A percentile compares a stretch with the other conserved stretches of the same genome.
Evolutionary conservation across 352 stramenopile genomes (phyloP).

Genomic region (Phytophthora sansomeana): DNA sequence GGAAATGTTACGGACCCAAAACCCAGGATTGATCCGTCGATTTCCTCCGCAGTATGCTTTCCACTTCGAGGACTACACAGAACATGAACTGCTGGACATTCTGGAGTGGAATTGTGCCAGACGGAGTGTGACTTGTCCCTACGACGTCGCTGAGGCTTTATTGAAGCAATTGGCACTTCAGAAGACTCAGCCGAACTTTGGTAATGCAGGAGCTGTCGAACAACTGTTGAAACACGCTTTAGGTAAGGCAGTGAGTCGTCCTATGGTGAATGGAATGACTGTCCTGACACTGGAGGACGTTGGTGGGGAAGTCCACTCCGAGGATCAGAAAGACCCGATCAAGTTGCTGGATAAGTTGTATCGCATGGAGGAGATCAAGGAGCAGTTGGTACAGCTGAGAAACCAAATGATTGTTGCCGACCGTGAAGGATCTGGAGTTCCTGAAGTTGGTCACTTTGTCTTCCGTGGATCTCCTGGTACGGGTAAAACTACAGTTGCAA

Average conservation of each 20-base stretch:
- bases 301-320: conserved; percentile 24
- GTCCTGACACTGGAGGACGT: conserved; percentile 62
- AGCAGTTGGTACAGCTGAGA: conserved; percentile 57
- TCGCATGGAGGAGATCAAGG: conserved; percentile 68
- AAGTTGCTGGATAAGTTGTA: conserved; percentile 58
- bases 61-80: conserved; percentile 93
- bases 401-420: conserved; percentile 74
- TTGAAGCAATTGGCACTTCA: conserved; percentile 72
- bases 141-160: conserved; percentile 59
- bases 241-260: conserved; percentile 59
- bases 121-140: conserved; percentile 57
- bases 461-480: conserved; percentile 91
- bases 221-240: conserved; percentile 83
- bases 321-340: conserved; percentile 50
- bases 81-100: conserved; percentile 85
- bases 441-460: conserved; percentile 81
- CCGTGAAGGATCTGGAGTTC: conserved; percentile 63
- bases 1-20: conserved; percentile 91
- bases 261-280: conserved; percentile 52
- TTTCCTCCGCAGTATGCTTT: conserved; percentile 93
- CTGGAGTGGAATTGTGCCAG: conserved; percentile 60
- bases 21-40: conserved; percentile 86
- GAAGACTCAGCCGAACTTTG: conserved; percentile 87
- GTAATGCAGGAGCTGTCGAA: conserved; percentile 91
- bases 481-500: conserved; percentile 92